A percentile compares a stretch with the other conserved stretches of the same genome.
phyloP scores from a whole-genome alignment of 2,329 filamentous ascomycete genomes.

The Pyrenophora graminea region DNA sequence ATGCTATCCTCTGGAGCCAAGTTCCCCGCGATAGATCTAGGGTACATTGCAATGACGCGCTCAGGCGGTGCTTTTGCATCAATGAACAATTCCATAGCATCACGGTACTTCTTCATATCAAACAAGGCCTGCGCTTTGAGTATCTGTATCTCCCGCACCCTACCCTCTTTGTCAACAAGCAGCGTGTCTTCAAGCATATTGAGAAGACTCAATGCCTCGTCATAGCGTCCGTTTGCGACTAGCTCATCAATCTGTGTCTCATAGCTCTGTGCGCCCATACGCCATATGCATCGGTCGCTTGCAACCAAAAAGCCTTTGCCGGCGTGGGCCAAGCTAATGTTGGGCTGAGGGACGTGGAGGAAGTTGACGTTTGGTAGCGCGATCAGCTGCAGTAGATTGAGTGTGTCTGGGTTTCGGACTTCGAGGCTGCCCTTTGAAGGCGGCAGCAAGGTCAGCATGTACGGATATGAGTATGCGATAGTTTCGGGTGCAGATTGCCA shows the following conservation, averaged over 20 bases:
- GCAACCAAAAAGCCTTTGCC: constrained; percentile 94
- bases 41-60: constrained; percentile 82
- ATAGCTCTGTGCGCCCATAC: constrained; percentile 92
- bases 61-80: constrained; percentile 89
- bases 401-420: constrained; percentile 87
- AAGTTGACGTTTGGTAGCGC: constrained; percentile 79
- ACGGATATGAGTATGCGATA: constrained; percentile 95
- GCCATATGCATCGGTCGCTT: constrained; percentile 90
- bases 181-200: constrained; percentile 91
- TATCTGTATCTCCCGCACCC: constrained; percentile 85
- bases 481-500: constrained; percentile 88
- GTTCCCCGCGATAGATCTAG: constrained; percentile 79
- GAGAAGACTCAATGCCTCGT: constrained; percentile 90
- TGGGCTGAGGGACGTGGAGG: constrained; percentile 89
- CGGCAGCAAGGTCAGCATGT: constrained; percentile 83
- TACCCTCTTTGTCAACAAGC: constrained; percentile 77
- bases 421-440: constrained; percentile 84
- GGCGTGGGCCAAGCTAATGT: constrained; percentile 90
- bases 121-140: constrained; percentile 88
- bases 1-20: constrained; percentile 67
- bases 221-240: constrained; percentile 72
- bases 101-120: constrained; percentile 77
- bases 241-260: constrained; percentile 86
- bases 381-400: constrained; percentile 87
- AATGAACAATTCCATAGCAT: constrained; percentile 87